Evolutionary conservation across 169 alveolate species (phyloP), one percentile per base, ranked within the genome.

Genomic region (Cryptosporidium xiaoi): DNA sequence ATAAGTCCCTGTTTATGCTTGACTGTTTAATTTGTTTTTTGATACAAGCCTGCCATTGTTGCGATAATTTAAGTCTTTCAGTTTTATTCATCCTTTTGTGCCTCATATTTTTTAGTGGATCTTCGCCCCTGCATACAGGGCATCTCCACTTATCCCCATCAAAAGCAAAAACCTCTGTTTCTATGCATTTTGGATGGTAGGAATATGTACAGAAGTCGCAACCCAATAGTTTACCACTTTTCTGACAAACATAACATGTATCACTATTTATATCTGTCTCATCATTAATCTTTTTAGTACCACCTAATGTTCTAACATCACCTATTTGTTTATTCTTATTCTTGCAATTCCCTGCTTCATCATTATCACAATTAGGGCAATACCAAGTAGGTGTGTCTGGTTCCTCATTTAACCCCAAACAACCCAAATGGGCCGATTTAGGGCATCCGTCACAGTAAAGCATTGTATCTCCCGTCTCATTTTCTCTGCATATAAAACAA

Each of bases 401-500:
- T 56, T 93, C 96, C 33, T 93, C 95, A 18, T 82, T 93, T 44
- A 94, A 91, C 13, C 95, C 94, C 62, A 95, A 90, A 83, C 97
- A 95, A 16, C 93, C 85, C 31, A 93, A 91, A 84, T 95, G 97
- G 62, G 94, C 94, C 64, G 96, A 92, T 91, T 94, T 94, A 7
- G 97, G 97, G n/a, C 97, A 95, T 55, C 97, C 97, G 84, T 95
- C 97, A 55, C 97, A 95, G 83, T 94, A 84, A 51, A 95, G 92
- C 82, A 95, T 90, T 44, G 93, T 71, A 46, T 93, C 91, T 16
- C 93, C 90, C 33, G 92, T 90, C 33, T 93, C 93, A 34, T 93
- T 83, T 56, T 94, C 96, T 58, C 91, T 66, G 55, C 96, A 94
- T 60, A 94, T 84, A 82, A 92, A 93, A 83, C 96, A 94, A 56